phyloP scores from a whole-genome alignment of 495 filamentous ascomycete genomes.

The Aspergillus wentii region DNA sequence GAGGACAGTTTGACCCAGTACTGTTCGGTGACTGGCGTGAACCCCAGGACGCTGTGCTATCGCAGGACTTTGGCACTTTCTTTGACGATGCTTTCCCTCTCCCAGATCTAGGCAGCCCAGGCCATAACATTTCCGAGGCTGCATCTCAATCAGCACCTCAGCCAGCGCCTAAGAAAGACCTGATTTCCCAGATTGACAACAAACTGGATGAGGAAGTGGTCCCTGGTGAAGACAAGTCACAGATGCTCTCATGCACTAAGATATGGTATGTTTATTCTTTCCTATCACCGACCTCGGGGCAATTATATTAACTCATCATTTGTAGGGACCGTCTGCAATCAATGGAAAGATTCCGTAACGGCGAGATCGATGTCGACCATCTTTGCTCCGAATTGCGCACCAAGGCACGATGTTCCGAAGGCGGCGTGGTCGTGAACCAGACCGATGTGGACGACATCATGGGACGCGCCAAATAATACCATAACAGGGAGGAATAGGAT shows the following conservation, averaged over 20 bases:
- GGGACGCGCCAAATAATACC: conserved; percentile 47
- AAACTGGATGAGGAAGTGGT: conserved; percentile 61
- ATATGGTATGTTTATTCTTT: conserved; percentile 67
- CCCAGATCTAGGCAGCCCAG: conserved; percentile 69
- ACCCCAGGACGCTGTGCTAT: conserved; percentile 68
- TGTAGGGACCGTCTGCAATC: conserved; percentile 93
- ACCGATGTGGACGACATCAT: conserved; percentile 81
- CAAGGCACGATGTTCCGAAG: conserved; percentile 94
- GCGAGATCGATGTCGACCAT: conserved; percentile 87
- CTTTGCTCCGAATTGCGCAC: conserved; percentile 90
- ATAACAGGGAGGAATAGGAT: too few species aligned
- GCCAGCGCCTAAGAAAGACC: conserved; percentile 55
- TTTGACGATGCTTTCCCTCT: conserved; percentile 85
- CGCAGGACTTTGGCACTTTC: conserved; percentile 69
- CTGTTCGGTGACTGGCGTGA: conserved; percentile 94
- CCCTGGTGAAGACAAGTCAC: conserved; percentile 55
- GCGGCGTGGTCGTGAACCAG: conserved; percentile 86
- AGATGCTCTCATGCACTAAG: conserved; percentile 79
- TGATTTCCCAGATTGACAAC: conserved; percentile 69
- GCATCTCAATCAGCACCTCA: conserved; percentile 39
- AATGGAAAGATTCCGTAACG: conserved; percentile 79
- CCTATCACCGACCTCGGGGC: conserved; percentile 10
- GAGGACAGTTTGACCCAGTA: conserved; percentile 84
- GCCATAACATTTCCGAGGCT: conserved; percentile 55
- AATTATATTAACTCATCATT: conserved; percentile 17